Evolutionary conservation across 805 yeast species (phyloP), one percentile per base, ranked within the genome.

Genomic region (Saccharomyces eubayanus): DNA sequence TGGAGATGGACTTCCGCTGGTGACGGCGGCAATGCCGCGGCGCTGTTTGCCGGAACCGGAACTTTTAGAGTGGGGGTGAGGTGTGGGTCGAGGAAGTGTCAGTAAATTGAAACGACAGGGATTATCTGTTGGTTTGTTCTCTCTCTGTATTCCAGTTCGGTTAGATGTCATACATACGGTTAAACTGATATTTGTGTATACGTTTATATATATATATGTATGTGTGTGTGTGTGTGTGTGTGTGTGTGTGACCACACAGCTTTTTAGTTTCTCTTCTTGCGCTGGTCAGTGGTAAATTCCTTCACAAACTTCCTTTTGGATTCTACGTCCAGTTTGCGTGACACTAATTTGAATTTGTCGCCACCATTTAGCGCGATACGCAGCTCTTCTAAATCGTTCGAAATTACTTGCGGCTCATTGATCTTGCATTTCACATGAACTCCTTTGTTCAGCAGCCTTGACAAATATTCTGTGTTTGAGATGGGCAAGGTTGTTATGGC

Each of bases 311-410:
- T 69, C 4, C 59, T 54, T 65, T 84, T 84, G 16, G 77, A 72
- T 1, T 60, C 62, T 1, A 73, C 54, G 41, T 72, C 72, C 31
- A 84, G 69, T 1, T 72, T 73, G 14, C 69, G 69, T 3, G 83
- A 81, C 0, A 82, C 72, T 3, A 75, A 64, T 53, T 78, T 77
- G 53, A 79, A 66, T 52, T 79, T 74, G 30, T 85, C 85, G 30
- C 71, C 74, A 43, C 72, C 75, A 1, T 73, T 66, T 53, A 79
- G 56, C 1, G 67, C 57, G 12, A 55, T 51, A 55, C 74, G 69
- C 10, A 70, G 55, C n/a, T 59, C 60, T 4, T 56, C 59, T 20
- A 71, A 49, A 2, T 66, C 59, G 0, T 60, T 55, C 5, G 59
- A 68, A 2, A 62, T 28, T 11, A 57, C 52, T 27, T 63, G 57